Evolutionary conservation across 2,329 filamentous ascomycete species (phyloP).

Genomic region (Ciborinia camelliae): DNA sequence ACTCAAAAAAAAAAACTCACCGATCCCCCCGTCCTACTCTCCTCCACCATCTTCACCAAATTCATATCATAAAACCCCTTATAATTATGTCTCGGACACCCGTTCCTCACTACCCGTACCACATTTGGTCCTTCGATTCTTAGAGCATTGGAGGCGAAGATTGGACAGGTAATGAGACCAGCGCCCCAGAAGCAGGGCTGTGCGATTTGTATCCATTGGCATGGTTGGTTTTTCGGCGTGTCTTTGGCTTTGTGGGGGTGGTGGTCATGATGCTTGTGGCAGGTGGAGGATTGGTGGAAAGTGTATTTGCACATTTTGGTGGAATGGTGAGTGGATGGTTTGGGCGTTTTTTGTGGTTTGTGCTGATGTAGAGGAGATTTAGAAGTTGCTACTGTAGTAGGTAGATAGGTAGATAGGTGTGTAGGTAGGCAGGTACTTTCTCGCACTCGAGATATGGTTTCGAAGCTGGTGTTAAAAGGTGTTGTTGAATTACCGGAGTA

Average conservation of each 20-base stretch:
- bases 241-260: not conserved
- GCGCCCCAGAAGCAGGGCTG: not conserved
- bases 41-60: slow-evolving; percentile 16
- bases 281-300: slow-evolving; percentile 11
- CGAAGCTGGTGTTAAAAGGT: not conserved
- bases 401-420: no score
- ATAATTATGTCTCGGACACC: slow-evolving; percentile 8
- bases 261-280: not conserved
- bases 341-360: not conserved
- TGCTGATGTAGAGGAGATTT: not conserved
- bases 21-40: slow-evolving; percentile 3
- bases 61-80: slow-evolving; percentile 12
- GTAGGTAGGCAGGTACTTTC: not conserved
- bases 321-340: not conserved
- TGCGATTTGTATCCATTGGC: slow-evolving; percentile 17
- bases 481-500: not conserved
- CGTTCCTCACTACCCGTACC: not conserved
- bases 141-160: slow-evolving; percentile 7
- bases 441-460: not conserved
- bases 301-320: slow-evolving; percentile 12
- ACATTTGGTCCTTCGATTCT: slow-evolving; percentile 13
- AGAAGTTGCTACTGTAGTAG: no score
- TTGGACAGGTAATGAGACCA: slow-evolving; percentile 13
- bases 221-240: not conserved
- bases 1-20: slow-evolving; percentile 4